Evolutionary conservation across 2,329 filamentous ascomycete genomes (phyloP), one percentile per base, ranked within the genome.

Genomic region (Scytalidium sp.): DNA sequence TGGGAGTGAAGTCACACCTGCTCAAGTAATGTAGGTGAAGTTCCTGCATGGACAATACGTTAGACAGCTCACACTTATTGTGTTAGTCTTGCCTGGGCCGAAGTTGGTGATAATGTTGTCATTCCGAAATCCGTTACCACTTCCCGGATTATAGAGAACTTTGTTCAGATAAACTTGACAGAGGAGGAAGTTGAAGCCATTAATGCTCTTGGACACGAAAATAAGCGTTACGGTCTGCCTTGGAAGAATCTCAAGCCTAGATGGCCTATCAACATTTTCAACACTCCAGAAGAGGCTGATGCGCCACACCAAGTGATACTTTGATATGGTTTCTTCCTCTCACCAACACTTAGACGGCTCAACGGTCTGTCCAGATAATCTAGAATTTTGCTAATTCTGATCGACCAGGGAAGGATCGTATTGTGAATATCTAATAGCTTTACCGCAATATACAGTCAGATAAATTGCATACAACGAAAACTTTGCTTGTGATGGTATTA

Each of bases 121-220:
- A 89, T 90, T 59, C 87, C 87, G 62, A 90, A 90, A 76, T 85
- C 79, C 19, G 85, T 89, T 55, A 88, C 79, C 50, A 75, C 81
- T 45, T 74, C 75, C 27, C 80, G 87, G 50, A 90, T 91, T 58
- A 72, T 79, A 61, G 77, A 75, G 61, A 90, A 91, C 75, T 89
- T 85, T 64, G 72, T 84, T 70, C 78, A 87, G 67, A 75, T 84
- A 45, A 78, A 88, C 61, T 71, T 89, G 51, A 69, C 71, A 41
- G 73, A 78, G 36, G 74, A 76, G 48, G 79, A 85, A 57, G 78
- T 84, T 60, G 71, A 75, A 53, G 81, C 76, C 13, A 76, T 89
- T 42, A 77, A 83, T 65, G 70, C 76, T 63, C 78, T 88, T 7
- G 84, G 83, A 45, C 74, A 80, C 67, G 73, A 60, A 47, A 68